phyloP scores from a whole-genome alignment of 768 basidiomycete species.

The Megacollybia marginata region DNA sequence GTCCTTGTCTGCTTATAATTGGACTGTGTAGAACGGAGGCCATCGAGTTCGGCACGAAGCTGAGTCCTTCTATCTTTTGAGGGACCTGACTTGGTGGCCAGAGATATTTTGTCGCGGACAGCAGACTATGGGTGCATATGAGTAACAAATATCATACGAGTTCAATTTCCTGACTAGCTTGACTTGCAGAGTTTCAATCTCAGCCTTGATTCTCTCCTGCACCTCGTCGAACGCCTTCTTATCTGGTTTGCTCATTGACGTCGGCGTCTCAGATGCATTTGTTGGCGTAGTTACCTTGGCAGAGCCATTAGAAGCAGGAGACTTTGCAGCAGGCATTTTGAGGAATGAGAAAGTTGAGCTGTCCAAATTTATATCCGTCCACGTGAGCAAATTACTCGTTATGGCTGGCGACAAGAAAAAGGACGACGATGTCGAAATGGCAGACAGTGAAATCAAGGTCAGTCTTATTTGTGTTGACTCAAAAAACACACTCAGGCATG shows the following conservation, averaged over 20 bases:
- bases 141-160: slow-evolving; percentile 1
- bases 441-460: slow-evolving; percentile 26
- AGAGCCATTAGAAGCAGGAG: slow-evolving; percentile 42
- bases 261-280: slow-evolving; percentile 39
- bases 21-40: slow-evolving; percentile 72
- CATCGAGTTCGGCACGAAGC: slow-evolving; percentile 77
- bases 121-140: slow-evolving; percentile 38
- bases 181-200: slow-evolving; percentile 76
- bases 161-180: slow-evolving; percentile 60
- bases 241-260: slow-evolving; percentile 70
- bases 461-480: slow-evolving; percentile 7
- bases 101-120: slow-evolving; percentile 69
- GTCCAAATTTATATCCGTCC: too few species aligned
- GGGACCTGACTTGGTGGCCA: slow-evolving; percentile 50
- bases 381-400: slow-evolving; percentile 1
- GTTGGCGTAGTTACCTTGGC: slow-evolving; percentile 32
- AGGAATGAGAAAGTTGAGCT: not conserved
- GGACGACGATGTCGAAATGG: slow-evolving; percentile 46
- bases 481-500: slow-evolving; percentile 6
- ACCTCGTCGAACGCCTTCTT: slow-evolving; percentile 79
- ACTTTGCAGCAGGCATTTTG: slow-evolving; percentile 10
- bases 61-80: slow-evolving; percentile 64
- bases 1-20: slow-evolving; percentile 60
- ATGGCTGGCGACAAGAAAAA: slow-evolving; percentile 75
- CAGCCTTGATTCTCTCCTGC: slow-evolving; percentile 72